Evolutionary conservation across 306 rosid genomes (phyloP).

Genomic region (Medicago arabica): DNA sequence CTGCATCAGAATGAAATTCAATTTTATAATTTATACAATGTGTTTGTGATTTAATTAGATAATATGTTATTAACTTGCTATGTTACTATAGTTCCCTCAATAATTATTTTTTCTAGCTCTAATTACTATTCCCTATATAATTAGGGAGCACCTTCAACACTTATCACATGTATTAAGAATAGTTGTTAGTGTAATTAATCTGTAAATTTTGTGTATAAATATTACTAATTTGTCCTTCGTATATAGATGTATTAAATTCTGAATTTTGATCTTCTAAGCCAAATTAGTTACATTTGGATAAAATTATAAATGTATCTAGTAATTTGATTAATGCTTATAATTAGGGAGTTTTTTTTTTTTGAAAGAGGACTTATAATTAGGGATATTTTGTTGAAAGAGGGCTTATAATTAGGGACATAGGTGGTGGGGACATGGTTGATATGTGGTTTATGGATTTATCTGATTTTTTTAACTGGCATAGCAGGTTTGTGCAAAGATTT

Average conservation of each 20-base stretch:
- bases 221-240: neutral
- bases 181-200: no score
- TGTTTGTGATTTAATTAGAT: neutral
- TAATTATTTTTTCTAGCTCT: neutral
- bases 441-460: constrained; percentile 6
- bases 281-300: neutral
- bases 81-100: neutral
- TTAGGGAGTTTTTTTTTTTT: no score
- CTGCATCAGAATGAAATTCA: neutral
- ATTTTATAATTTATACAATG: neutral
- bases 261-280: neutral
- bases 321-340: neutral
- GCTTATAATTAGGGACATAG: neutral
- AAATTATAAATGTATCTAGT: neutral
- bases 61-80: constrained; percentile 1
- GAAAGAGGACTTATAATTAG: neutral
- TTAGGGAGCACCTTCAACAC: no score
- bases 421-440: neutral
- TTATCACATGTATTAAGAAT: neutral
- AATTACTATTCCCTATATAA: neutral
- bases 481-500: constrained; percentile 91
- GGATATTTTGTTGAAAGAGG: neutral
- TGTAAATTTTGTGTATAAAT: no score
- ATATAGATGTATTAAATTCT: neutral
- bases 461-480: constrained; percentile 25